phyloP scores from a whole-genome alignment of 768 basidiomycete species.

The Mycena galopus region DNA sequence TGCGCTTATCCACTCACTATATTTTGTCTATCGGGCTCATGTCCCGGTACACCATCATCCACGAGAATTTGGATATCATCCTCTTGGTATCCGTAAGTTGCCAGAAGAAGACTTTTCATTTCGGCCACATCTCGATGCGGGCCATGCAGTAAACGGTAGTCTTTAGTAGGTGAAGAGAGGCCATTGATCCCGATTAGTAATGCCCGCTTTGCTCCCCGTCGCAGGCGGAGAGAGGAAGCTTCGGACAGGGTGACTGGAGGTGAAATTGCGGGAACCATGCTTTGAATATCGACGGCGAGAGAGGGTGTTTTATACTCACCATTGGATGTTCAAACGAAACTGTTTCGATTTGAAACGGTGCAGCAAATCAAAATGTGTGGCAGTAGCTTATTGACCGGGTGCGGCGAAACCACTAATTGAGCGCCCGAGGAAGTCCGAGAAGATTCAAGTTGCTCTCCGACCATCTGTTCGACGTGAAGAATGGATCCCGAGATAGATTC shows the following conservation, averaged over 20 bases:
- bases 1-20: constrained; percentile 15
- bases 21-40: constrained; percentile 28
- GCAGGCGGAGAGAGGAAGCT: constrained; percentile 11
- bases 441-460: background rate
- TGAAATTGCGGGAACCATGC: background rate
- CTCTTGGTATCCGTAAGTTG: constrained; percentile 21
- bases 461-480: background rate
- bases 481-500: too few species aligned
- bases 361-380: background rate
- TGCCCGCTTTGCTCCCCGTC: constrained; percentile 25
- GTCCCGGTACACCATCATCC: constrained; percentile 23
- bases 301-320: background rate
- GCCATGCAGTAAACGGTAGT: constrained; percentile 6
- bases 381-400: constrained; percentile 16
- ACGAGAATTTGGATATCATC: constrained; percentile 33
- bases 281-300: background rate
- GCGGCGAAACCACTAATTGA: background rate
- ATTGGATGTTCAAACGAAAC: background rate
- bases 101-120: constrained; percentile 25
- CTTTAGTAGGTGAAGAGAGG: constrained; percentile 8
- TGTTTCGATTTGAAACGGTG: constrained; percentile 4
- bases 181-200: constrained; percentile 34
- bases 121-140: constrained; percentile 30
- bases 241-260: background rate
- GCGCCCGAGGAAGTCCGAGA: background rate